A percentile compares a stretch with the other conserved stretches of the same genome.
phyloP scores from a whole-genome alignment of 2,329 filamentous ascomycete species.

The Corniculantispora saksenae region DNA sequence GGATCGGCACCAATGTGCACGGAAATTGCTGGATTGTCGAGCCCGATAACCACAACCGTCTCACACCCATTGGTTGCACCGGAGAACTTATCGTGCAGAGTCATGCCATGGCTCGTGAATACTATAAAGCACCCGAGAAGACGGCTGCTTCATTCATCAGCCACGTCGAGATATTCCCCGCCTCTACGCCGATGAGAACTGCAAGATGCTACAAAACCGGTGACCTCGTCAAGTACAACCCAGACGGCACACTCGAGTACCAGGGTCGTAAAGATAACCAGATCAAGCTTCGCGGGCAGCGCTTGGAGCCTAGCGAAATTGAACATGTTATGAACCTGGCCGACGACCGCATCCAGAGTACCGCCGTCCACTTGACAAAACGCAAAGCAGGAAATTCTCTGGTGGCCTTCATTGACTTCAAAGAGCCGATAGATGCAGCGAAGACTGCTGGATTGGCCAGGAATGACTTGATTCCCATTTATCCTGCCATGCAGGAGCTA shows the following conservation, averaged over 20 bases:
- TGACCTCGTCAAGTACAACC: neutral
- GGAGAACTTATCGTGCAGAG: slow-evolving; percentile 4
- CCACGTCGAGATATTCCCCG: neutral
- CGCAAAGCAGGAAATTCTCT: neutral
- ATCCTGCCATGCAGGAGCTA: neutral
- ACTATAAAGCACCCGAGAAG: slow-evolving; percentile 1
- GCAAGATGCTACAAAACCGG: slow-evolving; percentile 5
- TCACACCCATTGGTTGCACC: neutral
- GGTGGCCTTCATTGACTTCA: slow-evolving; percentile 1
- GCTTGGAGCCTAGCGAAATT: neutral
- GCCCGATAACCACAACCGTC: slow-evolving; percentile 1
- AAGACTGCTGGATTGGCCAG: neutral
- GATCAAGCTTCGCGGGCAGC: slow-evolving; percentile 2
- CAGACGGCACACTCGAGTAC: neutral
- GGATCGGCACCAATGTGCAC: neutral
- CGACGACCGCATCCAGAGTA: neutral
- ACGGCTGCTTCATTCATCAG: neutral
- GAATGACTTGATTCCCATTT: neutral
- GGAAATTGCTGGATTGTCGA: slow-evolving; percentile 6
- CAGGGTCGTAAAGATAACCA: slow-evolving; percentile 7
- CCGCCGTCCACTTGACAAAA: neutral
- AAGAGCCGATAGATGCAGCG: neutral
- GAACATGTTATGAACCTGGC: neutral
- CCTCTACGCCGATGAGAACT: neutral
- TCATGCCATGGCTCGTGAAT: slow-evolving; percentile 9